Conservation (phyloP, 345 rosid species). For the Lepidium africanum region DNA sequence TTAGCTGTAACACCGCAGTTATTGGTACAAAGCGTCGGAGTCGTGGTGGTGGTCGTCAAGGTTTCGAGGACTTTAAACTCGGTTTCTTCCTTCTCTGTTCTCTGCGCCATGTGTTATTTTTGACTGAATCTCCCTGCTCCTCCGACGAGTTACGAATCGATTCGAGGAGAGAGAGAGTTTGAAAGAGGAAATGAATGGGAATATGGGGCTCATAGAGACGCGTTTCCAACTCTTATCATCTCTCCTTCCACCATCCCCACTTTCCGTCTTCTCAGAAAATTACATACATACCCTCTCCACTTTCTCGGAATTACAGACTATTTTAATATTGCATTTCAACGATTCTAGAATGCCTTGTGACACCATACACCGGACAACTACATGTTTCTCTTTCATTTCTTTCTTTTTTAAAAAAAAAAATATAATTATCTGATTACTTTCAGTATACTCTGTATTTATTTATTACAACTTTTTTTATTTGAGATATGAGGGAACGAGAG, state of each 20-base stretch:
- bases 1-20: slow-evolving; percentile 84
- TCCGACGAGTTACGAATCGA: neutral
- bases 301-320: slow-evolving; percentile 12
- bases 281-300: slow-evolving; percentile 30
- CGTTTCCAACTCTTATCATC: slow-evolving; percentile 59
- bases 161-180: neutral
- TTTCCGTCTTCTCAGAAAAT: slow-evolving; percentile 4
- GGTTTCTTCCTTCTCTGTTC: slow-evolving; percentile 90
- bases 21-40: slow-evolving; percentile 48
- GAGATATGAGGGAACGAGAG: neutral
- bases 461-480: neutral
- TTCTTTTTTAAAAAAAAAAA: neutral
- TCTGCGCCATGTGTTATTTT: slow-evolving; percentile 58
- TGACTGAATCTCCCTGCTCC: neutral
- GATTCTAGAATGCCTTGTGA: slow-evolving; percentile 25
- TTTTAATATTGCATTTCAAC: neutral
- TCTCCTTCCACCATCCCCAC: slow-evolving; percentile 28
- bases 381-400: neutral
- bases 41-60: slow-evolving; percentile 4
- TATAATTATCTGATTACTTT: neutral
- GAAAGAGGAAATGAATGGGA: slow-evolving; percentile 26
- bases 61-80: slow-evolving; percentile 89
- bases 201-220: slow-evolving; percentile 84
- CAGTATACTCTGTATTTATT: neutral
- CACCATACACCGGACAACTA: slow-evolving; percentile 7